Base-by-base conservation (phyloP, 805 yeast genomes). In the Kuraishia molischiana region DNA sequence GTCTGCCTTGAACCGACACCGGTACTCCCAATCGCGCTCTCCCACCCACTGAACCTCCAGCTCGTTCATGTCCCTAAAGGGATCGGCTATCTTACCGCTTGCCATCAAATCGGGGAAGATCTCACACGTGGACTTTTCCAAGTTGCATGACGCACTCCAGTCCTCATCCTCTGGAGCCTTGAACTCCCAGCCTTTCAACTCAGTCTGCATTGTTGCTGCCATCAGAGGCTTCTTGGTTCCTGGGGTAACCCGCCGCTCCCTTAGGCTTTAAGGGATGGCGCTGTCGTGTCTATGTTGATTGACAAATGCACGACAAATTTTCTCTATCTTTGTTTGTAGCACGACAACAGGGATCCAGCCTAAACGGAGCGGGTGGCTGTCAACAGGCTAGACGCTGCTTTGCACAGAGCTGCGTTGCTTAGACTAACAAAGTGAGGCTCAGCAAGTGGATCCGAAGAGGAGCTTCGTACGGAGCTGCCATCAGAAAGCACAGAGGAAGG, bases 31-130 rank as follows among this genome's bases (percentile, higher is more conserved):
- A 36, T 61, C 67, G n/a, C 43, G 45, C 34, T 65, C 63, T 3
- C 67, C 72, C 4, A 72, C 67, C 77, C 77, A 72, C 50, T 69
- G 76, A 8, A 68, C 66, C 4, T 44, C 40, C 15, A 48, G 48
- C 43, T 69, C 77, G 43, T 70, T 69, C 40, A 47, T 43, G 41
- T 67, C 69, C 2, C 54, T 22, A 42, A 66, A 67, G 0, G 77
- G 77, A 43, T 71, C 71, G 3, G 64, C 62, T 22, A 72, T 69
- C 30, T 52, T 46, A 1, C 55, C 52, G 38, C 62, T 52, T 26
- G 49, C 52, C 22, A 64, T 39, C 34, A 72, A 48, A 45, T 71
- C 77, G 3, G 59, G 58, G 44, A 59, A 63, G 29, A 69, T 67
- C 50, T 69, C 61, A n/a, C 26, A 19, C 6, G 14, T 15, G 14